phyloP scores from a whole-genome alignment of 2,329 filamentous ascomycete genomes.

The Clonostachys byssicola region DNA sequence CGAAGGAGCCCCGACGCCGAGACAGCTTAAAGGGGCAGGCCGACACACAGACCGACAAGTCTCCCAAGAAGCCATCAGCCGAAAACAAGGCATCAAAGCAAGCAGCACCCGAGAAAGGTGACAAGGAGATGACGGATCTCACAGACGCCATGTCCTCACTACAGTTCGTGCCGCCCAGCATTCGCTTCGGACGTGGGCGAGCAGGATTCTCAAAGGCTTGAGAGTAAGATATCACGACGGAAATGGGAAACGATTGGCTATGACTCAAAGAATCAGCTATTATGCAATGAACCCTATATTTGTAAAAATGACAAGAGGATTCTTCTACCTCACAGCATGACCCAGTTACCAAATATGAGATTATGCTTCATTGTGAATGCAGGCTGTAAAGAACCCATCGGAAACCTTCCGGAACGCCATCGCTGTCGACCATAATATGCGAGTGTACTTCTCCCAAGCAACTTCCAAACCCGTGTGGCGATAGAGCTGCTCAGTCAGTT shows the following conservation, averaged over 20 bases:
- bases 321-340: no score
- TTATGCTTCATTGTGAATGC: no score
- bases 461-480: no score
- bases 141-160: conserved; percentile 66
- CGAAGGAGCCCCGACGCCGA: conserved; percentile 23
- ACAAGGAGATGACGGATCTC: conserved; percentile 59
- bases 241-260: not conserved
- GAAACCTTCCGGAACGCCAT: no score
- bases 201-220: conserved; percentile 38
- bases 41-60: not conserved
- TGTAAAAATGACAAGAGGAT: no score
- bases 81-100: conserved; percentile 4
- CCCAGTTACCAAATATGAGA: no score
- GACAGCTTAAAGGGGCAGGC: conserved; percentile 20
- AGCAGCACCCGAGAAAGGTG: conserved; percentile 15
- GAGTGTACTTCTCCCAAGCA: no score
- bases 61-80: not conserved
- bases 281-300: not conserved
- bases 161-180: conserved; percentile 64
- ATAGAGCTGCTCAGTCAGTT: conserved; percentile 56
- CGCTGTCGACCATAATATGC: no score
- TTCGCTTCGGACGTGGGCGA: conserved; percentile 59
- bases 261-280: not conserved
- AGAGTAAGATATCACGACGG: not conserved
- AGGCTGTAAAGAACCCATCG: no score